A percentile compares a stretch with the other conserved stretches of the same genome.
Conservation (phyloP, 495 filamentous ascomycete species). For the Sabuloglossum arenarium region DNA sequence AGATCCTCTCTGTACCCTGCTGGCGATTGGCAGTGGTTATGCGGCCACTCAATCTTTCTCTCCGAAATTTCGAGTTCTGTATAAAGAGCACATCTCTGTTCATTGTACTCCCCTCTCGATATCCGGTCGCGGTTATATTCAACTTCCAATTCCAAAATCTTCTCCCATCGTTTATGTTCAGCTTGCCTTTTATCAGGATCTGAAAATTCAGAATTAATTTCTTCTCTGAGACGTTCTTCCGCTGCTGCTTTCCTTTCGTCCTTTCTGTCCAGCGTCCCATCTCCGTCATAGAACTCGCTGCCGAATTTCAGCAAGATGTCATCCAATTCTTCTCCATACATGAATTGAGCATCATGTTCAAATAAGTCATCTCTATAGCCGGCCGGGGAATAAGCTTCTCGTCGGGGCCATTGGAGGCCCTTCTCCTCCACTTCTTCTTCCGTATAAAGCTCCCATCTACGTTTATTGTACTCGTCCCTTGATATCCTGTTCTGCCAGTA, state of each 20-base stretch:
- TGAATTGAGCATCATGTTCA: neutral
- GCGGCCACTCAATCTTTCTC: neutral
- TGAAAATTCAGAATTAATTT: neutral
- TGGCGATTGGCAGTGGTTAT: neutral
- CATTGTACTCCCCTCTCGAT: neutral
- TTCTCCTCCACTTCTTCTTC: neutral
- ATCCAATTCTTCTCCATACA: neutral
- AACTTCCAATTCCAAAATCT: neutral
- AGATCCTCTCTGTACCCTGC: neutral
- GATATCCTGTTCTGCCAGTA: neutral
- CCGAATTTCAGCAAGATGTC: neutral
- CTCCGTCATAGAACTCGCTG: no score
- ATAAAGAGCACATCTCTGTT: neutral
- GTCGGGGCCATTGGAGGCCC: neutral
- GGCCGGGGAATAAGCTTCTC: neutral
- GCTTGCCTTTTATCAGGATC: neutral
- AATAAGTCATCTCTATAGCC: neutral
- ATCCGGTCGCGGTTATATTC: neutral
- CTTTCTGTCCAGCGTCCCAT: neutral
- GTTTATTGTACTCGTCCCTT: neutral
- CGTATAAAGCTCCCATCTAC: neutral
- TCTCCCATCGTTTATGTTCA: neutral
- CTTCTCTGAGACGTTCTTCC: neutral
- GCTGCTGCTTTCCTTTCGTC: neutral
- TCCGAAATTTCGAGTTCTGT: neutral